Conservation (phyloP, 768 basidiomycete species). For the Collybia nuda region DNA sequence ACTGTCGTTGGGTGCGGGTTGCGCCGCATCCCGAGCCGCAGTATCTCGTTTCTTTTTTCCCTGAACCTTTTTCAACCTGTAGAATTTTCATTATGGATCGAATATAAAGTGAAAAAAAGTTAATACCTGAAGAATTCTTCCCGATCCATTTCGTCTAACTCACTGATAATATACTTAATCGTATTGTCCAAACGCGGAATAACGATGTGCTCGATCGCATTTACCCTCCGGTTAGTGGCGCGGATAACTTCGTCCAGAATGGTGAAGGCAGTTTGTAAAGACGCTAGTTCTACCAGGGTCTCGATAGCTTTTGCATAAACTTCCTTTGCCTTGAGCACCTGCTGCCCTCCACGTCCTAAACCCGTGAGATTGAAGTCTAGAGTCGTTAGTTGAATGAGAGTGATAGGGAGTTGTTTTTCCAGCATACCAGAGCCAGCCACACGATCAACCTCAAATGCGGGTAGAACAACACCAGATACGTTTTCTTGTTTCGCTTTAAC, state of each 20-base stretch:
- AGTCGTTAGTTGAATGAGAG: not conserved
- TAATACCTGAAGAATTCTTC: slow-evolving; percentile 87
- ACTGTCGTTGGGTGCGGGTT: slow-evolving; percentile 23
- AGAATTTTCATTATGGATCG: not conserved
- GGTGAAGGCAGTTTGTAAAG: slow-evolving; percentile 95
- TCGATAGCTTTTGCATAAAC: slow-evolving; percentile 98
- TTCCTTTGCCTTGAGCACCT: slow-evolving; percentile 92
- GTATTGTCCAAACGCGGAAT: slow-evolving; percentile 97
- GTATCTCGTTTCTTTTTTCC: slow-evolving; percentile 93
- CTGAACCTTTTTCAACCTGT: slow-evolving; percentile 93
- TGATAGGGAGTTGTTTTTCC: not conserved
- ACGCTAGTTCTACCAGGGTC: slow-evolving; percentile 95
- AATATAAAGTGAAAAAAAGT: not conserved
- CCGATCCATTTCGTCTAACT: slow-evolving; percentile 98
- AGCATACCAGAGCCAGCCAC: slow-evolving; percentile 75
- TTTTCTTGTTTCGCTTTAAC: slow-evolving; percentile 97
- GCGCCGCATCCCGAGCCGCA: slow-evolving; percentile 37
- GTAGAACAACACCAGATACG: slow-evolving; percentile 94
- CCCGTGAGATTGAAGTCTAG: slow-evolving; percentile 96
- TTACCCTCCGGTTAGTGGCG: slow-evolving; percentile 98
- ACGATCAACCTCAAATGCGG: slow-evolving; percentile 92
- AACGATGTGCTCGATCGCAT: slow-evolving; percentile 96
- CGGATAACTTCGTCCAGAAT: slow-evolving; percentile 99
- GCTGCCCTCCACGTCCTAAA: slow-evolving; percentile 94
- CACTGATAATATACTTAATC: slow-evolving; percentile 96